These are phyloP conservation scores for Adenanthera pavonina DNA, from an alignment of 306 rosid genomes.

Conservation along the genomic window DNA sequence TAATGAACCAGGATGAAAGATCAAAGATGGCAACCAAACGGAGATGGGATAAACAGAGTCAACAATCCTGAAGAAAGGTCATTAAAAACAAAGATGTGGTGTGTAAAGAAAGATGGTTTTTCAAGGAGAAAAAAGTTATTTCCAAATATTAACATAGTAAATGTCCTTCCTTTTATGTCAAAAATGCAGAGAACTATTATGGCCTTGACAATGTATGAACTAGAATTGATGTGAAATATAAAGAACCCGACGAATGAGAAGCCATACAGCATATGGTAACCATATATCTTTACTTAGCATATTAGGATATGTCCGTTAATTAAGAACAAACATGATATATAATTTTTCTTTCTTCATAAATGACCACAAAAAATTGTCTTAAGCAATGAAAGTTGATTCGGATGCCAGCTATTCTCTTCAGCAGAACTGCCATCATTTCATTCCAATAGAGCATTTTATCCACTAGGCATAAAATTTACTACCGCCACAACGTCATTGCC, in stretches of 20 bases:
- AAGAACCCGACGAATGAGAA: not conserved
- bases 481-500: not conserved
- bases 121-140: not conserved
- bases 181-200: not conserved
- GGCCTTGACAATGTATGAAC: not conserved
- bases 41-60: not conserved
- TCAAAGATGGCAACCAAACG: not conserved
- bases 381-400: not conserved
- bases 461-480: conserved; percentile 5
- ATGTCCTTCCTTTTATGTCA: not conserved
- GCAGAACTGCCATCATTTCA: not conserved
- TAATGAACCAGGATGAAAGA: not conserved
- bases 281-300: not conserved
- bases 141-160: not conserved
- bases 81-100: not conserved
- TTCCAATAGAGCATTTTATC: not conserved
- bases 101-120: not conserved
- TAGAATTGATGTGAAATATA: not conserved
- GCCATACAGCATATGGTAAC: not conserved
- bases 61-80: not conserved
- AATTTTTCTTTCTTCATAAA: not conserved
- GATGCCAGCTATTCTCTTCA: conserved; percentile 5
- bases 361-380: not conserved
- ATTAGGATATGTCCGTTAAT: not conserved
- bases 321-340: not conserved